Percentiles rank a stretch among this genome's conserved stretches.
phyloP scores from a whole-genome alignment of 768 basidiomycete genomes.

The Paxillus rubicundulus region DNA sequence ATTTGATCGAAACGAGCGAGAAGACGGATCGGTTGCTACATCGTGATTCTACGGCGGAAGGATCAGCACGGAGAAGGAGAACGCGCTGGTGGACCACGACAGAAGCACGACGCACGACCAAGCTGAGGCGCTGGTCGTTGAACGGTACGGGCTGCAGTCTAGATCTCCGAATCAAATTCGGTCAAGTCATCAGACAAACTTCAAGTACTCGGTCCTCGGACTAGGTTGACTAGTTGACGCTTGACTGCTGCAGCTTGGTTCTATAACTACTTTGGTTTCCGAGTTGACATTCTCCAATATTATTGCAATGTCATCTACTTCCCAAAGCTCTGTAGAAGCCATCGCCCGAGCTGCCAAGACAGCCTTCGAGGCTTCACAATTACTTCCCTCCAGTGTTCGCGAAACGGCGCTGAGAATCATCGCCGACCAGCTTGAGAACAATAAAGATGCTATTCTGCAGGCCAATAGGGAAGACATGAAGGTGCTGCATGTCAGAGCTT shows the following conservation, averaged over 20 bases:
- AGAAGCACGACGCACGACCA: no score
- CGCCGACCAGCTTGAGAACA: slow-evolving; percentile 57
- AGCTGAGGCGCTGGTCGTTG: no score
- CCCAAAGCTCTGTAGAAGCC: slow-evolving; percentile 36
- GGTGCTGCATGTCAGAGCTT: slow-evolving; percentile 39
- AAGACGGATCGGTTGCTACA: no score
- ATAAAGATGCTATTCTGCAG: slow-evolving; percentile 65
- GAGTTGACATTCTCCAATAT: slow-evolving; percentile 1
- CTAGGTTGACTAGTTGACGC: no score
- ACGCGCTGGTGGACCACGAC: no score
- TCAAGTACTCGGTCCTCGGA: no score
- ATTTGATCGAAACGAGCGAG: no score
- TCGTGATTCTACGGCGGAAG: no score
- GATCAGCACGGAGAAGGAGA: no score
- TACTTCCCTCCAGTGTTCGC: slow-evolving; percentile 49
- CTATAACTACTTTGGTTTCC: no score
- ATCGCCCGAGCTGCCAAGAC: slow-evolving; percentile 79
- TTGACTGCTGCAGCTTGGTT: background rate
- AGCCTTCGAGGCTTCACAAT: slow-evolving; percentile 86
- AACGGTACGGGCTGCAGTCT: background rate
- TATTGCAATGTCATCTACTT: slow-evolving; percentile 6
- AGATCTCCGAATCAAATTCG: background rate
- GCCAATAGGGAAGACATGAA: slow-evolving; percentile 83
- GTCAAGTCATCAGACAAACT: background rate
- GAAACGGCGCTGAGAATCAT: slow-evolving; percentile 66